A percentile compares a stretch with the other conserved stretches of the same genome.
These are phyloP conservation scores for Naganishia liquefaciens DNA, from an alignment of 1,284 basidiomycete genomes.

Conservation along the genomic window DNA sequence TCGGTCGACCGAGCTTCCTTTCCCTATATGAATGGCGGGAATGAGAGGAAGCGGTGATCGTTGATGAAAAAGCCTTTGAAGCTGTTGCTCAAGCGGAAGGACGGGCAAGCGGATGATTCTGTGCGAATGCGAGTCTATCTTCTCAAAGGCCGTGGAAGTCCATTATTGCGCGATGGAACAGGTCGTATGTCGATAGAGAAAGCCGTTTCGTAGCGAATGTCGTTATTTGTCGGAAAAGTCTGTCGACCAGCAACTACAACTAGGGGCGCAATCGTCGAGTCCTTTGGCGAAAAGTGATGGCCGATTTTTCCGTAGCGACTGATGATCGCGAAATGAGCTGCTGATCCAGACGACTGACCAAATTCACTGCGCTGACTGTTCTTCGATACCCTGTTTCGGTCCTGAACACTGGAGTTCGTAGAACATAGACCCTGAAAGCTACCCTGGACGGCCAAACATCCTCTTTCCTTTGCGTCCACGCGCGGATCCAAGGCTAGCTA, in stretches of 20 bases:
- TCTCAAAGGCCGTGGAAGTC: too few relatives aligned
- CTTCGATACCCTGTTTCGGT: too few relatives aligned
- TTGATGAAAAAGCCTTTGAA: not conserved
- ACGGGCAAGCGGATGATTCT: too few relatives aligned
- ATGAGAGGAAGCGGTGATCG: not conserved
- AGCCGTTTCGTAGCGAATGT: too few relatives aligned
- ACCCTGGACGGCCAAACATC: not conserved
- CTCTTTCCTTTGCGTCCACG: not conserved
- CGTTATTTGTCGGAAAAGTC: too few relatives aligned
- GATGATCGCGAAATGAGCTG: not conserved
- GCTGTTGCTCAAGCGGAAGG: too few relatives aligned
- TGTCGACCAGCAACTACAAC: too few relatives aligned
- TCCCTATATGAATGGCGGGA: not conserved
- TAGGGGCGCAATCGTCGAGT: not conserved
- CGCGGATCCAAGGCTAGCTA: conserved; percentile 5
- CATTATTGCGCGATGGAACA: too few relatives aligned
- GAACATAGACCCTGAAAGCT: too few relatives aligned
- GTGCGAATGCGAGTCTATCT: too few relatives aligned
- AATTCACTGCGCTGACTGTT: not conserved
- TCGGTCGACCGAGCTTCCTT: not conserved
- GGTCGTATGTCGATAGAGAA: too few relatives aligned
- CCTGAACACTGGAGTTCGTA: too few relatives aligned
- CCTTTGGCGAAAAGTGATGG: not conserved
- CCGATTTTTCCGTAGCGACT: not conserved
- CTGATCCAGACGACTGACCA: not conserved